A percentile compares a stretch with the other conserved stretches of the same genome.
These are phyloP conservation scores for Phytophthora crassamura DNA, from an alignment of 352 stramenopile genomes.

Conservation along the genomic window DNA sequence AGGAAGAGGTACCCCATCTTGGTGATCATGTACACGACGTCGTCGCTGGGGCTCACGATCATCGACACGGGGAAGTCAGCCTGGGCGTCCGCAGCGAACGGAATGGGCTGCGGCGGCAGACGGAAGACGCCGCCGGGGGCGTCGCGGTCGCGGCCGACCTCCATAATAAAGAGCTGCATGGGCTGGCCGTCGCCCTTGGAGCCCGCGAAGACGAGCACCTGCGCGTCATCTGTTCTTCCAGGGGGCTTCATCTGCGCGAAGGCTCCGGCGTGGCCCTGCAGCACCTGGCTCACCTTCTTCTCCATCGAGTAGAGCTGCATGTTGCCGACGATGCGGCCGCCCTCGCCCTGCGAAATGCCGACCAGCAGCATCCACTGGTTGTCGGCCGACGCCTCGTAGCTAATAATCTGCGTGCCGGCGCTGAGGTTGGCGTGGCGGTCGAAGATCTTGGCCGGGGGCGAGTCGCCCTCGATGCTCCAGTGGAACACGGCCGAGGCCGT, in stretches of 20 bases:
- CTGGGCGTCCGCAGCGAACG: conserved; percentile 95
- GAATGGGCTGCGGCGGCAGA: conserved; percentile 94
- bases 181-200: conserved; percentile 80
- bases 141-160: conserved; percentile 97
- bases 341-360: conserved; percentile 96
- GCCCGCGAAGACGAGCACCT: conserved; percentile 89
- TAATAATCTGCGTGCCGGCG: conserved; percentile 98
- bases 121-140: conserved; percentile 95
- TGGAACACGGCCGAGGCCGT: conserved; percentile 98
- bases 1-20: conserved; percentile 99
- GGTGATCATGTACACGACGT: conserved; percentile 99
- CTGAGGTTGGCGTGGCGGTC: conserved; percentile 96
- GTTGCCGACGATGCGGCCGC: conserved; percentile 95
- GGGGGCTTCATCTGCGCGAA: conserved; percentile 97
- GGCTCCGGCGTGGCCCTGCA: conserved; percentile 96
- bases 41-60: conserved; percentile 90
- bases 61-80: conserved; percentile 99
- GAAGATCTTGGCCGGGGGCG: conserved; percentile 96
- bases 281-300: conserved; percentile 98
- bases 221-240: conserved; percentile 92
- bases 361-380: conserved; percentile 99
- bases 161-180: conserved; percentile 97
- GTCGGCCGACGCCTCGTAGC: conserved; percentile 98
- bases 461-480: conserved; percentile 96
- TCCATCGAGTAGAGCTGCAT: conserved; percentile 99